Conservation (phyloP, 306 rosid genomes). For the Sechiopsis laciniata region DNA sequence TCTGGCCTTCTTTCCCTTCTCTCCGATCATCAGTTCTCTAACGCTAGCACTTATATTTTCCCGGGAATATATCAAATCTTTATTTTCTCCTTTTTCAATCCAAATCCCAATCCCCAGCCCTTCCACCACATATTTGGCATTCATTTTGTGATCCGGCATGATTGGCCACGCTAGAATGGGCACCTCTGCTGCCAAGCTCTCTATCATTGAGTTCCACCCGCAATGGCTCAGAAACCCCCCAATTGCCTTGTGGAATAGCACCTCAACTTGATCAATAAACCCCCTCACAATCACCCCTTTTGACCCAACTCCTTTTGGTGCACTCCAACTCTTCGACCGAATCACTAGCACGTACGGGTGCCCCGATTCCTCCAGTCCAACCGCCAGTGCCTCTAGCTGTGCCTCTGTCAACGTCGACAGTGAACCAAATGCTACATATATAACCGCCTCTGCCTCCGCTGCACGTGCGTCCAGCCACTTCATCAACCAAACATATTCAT, state of each 20-base stretch:
- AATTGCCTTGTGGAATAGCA: background rate
- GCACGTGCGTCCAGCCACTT: conserved; percentile 19
- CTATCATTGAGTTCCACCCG: conserved; percentile 38
- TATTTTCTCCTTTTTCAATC: background rate
- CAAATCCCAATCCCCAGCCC: conserved; percentile 11
- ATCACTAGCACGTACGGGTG: conserved; percentile 19
- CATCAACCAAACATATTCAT: background rate
- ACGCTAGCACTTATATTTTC: conserved; percentile 25
- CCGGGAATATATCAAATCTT: background rate
- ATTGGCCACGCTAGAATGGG: conserved; percentile 38
- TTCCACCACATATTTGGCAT: background rate
- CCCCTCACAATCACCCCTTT: background rate
- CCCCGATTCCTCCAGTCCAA: conserved; percentile 31
- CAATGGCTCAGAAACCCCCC: conserved; percentile 32
- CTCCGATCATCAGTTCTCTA: conserved; percentile 37
- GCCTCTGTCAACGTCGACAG: conserved; percentile 20
- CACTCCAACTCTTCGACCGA: background rate
- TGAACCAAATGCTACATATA: conserved; percentile 34
- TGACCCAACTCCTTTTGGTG: background rate
- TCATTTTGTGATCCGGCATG: conserved; percentile 23
- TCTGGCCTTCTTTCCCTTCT: conserved; percentile 27
- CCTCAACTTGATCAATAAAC: background rate
- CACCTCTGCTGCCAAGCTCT: conserved; percentile 28
- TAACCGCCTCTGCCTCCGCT: conserved; percentile 26
- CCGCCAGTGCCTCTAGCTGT: conserved; percentile 32